phyloP scores from a whole-genome alignment of 768 basidiomycete genomes.

The Leccinum truebloodii region DNA sequence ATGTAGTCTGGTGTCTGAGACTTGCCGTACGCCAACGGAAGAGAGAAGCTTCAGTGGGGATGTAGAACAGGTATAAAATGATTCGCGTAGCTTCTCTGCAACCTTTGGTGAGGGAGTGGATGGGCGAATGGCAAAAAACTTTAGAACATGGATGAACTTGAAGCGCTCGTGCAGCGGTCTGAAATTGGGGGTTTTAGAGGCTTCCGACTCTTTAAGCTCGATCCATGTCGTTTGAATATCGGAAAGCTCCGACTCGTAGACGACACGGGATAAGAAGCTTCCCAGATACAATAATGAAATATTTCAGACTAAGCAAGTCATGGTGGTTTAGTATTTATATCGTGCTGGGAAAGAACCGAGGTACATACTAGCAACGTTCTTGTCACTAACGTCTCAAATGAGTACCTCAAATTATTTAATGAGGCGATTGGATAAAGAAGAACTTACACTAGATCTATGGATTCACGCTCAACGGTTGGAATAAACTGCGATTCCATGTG shows the following conservation, averaged over 20 bases:
- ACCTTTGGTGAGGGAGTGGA: not conserved
- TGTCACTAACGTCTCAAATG: not conserved
- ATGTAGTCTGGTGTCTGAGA: not conserved
- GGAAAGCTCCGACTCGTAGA: not conserved
- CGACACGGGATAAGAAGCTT: not conserved
- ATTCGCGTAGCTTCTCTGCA: not conserved
- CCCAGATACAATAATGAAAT: not conserved
- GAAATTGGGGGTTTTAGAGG: not conserved
- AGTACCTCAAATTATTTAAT: no score
- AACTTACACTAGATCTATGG: slow-evolving; percentile 13
- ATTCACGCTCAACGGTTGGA: slow-evolving; percentile 17
- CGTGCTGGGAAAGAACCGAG: no score
- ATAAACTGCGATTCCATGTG: slow-evolving; percentile 12
- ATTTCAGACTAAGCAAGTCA: not conserved
- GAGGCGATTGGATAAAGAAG: no score
- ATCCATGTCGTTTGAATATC: not conserved
- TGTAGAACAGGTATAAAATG: not conserved
- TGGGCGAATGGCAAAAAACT: not conserved
- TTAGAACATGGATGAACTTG: not conserved
- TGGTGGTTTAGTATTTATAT: no score
- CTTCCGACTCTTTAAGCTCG: no score
- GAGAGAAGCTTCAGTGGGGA: not conserved
- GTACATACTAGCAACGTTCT: slow-evolving; percentile 55
- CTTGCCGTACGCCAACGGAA: not conserved
- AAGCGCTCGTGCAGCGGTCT: not conserved